Conservation (phyloP, 805 yeast species). For the Candida gorgasii region DNA sequence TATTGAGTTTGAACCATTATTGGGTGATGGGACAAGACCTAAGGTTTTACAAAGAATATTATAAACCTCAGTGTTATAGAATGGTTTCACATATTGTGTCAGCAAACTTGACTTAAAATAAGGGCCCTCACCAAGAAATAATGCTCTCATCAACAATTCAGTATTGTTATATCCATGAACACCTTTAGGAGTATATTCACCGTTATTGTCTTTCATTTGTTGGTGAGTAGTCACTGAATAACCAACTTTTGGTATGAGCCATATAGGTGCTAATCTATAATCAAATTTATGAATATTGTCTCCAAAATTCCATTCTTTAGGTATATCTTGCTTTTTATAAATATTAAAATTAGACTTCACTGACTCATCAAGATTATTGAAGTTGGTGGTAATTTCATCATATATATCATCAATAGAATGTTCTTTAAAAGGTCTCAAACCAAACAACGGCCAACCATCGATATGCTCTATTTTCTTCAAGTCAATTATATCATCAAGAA, state of each 20-base stretch:
- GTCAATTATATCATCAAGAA: slow-evolving; percentile 71
- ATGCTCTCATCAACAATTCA: slow-evolving; percentile 77
- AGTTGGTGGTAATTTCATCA: slow-evolving; percentile 34
- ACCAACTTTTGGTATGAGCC: slow-evolving; percentile 84
- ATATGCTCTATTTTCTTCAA: slow-evolving; percentile 54
- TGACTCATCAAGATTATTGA: slow-evolving; percentile 18
- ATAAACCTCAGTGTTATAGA: slow-evolving; percentile 72
- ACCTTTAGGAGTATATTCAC: slow-evolving; percentile 64
- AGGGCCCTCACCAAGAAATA: slow-evolving; percentile 82
- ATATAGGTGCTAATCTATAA: slow-evolving; percentile 76
- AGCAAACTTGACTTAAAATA: slow-evolving; percentile 49
- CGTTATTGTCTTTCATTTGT: slow-evolving; percentile 49
- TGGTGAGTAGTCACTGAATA: slow-evolving; percentile 67
- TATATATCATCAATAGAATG: slow-evolving; percentile 46
- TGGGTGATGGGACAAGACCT: slow-evolving; percentile 48
- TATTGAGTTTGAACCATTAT: slow-evolving; percentile 52
- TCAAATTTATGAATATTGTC: slow-evolving; percentile 42
- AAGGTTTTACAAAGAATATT: slow-evolving; percentile 71
- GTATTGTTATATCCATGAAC: slow-evolving; percentile 84
- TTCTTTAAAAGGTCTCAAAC: slow-evolving; percentile 58
- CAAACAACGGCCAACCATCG: slow-evolving; percentile 88
- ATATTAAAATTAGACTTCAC: slow-evolving; percentile 41
- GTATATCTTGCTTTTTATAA: slow-evolving; percentile 55
- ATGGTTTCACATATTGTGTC: slow-evolving; percentile 52
- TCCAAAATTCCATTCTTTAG: slow-evolving; percentile 58